Evolutionary conservation across 2,329 filamentous ascomycete genomes (phyloP).

Genomic region (Cordyceps cateniannulata): DNA sequence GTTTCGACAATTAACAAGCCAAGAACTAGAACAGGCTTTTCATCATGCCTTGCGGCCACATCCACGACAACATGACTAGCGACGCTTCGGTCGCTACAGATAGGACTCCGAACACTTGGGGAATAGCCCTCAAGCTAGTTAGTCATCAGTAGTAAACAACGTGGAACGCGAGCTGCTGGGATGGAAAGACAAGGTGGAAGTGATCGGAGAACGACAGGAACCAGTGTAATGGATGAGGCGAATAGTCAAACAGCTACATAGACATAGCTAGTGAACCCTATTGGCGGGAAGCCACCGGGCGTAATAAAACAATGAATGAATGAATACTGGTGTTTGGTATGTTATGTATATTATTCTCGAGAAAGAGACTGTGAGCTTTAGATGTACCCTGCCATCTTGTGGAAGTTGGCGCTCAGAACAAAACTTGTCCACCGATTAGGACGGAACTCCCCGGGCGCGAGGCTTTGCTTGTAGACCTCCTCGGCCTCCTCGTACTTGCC

Average conservation of each 20-base stretch:
- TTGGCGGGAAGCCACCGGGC: background rate
- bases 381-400: background rate
- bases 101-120: background rate
- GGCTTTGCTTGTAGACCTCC: background rate
- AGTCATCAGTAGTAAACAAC: background rate
- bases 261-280: too few relatives aligned
- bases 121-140: background rate
- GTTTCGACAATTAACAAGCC: background rate
- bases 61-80: background rate
- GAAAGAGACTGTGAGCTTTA: background rate
- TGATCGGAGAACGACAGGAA: too few relatives aligned
- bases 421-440: constrained; percentile 12
- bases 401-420: constrained; percentile 11
- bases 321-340: background rate
- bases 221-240: too few relatives aligned
- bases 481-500: background rate
- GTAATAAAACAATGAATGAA: background rate
- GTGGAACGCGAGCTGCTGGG: too few relatives aligned
- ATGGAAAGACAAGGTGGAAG: too few relatives aligned
- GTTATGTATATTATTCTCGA: background rate
- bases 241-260: too few relatives aligned
- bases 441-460: background rate
- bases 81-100: background rate
- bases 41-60: background rate
- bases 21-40: background rate